Base-by-base conservation (phyloP, 805 yeast genomes). In the Nakazawaea populi region DNA sequence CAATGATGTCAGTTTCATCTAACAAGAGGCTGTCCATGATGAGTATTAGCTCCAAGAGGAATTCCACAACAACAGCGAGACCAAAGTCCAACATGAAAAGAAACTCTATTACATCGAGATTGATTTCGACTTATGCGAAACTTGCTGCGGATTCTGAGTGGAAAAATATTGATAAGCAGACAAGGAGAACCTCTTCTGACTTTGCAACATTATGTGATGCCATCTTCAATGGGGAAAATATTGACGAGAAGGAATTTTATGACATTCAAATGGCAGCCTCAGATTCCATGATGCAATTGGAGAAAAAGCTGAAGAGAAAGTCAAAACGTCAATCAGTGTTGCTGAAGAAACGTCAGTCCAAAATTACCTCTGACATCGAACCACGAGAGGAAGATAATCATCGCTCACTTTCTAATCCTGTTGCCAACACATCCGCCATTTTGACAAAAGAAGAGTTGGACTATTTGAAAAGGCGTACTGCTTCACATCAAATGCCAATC, bases 131-230 rank as follows among this genome's bases (percentile, higher is more conserved):
- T 0, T 86, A 86, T 64, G 89, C 92, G 35, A 84, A 82, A 61
- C 68, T 86, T 54, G 75, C 88, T 3, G 75, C 75, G 44, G 85
- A 82, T 52, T 73, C 77, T 41, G 86, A 81, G 54, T 80, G 88
- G 82, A 86, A 82, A 58, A 78, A 78, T 58, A 77, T 85, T 65
- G 87, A 84, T 58, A 81, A 78, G 59, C 88, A 82, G 62, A 83
- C 89, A 5, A 84, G 79, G 66, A 75, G 94, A 65, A 84, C 91
- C 1, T 82, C 88, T 37, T 82, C 88, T 12, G 87, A 86, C 55
- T 86, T 86, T 71, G 94, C 90, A 10, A 77, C 86, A 2, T 70
- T 86, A 42, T 84, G 89, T 71, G 92, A 86, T 67, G 82, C 80
- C 65, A 80, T 86, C 52, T 86, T 86, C 71, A 85, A 80, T 58